Evolutionary conservation across 805 yeast genomes (phyloP).

Genomic region (Isabelozyma pseudorhagii): DNA sequence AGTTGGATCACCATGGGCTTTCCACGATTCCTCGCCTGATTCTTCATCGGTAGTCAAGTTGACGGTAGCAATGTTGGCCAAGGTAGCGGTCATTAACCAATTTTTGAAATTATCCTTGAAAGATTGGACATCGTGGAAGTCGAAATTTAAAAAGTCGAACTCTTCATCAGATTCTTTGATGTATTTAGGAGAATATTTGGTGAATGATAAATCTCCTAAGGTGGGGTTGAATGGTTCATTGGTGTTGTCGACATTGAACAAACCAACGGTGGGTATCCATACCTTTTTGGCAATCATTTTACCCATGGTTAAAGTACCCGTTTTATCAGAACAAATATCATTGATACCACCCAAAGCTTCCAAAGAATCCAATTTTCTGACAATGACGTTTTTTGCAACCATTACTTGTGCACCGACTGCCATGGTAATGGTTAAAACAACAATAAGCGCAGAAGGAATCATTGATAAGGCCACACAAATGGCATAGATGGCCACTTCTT

Average conservation of each 20-base stretch:
- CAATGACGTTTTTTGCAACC: conserved; percentile 34
- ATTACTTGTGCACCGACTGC: conserved; percentile 39
- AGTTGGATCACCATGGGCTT: conserved; percentile 74
- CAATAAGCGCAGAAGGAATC: conserved; percentile 38
- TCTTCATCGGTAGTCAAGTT: conserved; percentile 24
- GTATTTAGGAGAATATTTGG: conserved; percentile 22
- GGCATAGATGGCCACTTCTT: conserved; percentile 37
- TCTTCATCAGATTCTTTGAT: conserved; percentile 32
- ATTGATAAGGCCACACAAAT: conserved; percentile 39
- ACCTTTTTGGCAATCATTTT: conserved; percentile 35
- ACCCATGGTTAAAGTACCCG: conserved; percentile 39
- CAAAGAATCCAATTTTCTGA: conserved; percentile 33
- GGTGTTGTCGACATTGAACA: conserved; percentile 28
- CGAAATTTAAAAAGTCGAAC: conserved; percentile 35
- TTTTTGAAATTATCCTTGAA: conserved; percentile 14
- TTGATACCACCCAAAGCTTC: conserved; percentile 39
- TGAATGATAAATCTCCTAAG: conserved; percentile 39
- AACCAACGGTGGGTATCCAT: conserved; percentile 34
- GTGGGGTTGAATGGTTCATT: conserved; percentile 33
- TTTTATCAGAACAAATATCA: conserved; percentile 40
- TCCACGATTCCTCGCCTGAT: conserved; percentile 32
- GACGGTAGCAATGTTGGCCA: conserved; percentile 41
- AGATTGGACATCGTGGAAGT: conserved; percentile 17
- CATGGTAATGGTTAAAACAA: conserved; percentile 39
- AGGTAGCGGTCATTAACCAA: conserved; percentile 33